Evolutionary conservation across 2,329 filamentous ascomycete species (phyloP), one percentile per base, ranked within the genome.

Genomic region (Talaromyces sp.): DNA sequence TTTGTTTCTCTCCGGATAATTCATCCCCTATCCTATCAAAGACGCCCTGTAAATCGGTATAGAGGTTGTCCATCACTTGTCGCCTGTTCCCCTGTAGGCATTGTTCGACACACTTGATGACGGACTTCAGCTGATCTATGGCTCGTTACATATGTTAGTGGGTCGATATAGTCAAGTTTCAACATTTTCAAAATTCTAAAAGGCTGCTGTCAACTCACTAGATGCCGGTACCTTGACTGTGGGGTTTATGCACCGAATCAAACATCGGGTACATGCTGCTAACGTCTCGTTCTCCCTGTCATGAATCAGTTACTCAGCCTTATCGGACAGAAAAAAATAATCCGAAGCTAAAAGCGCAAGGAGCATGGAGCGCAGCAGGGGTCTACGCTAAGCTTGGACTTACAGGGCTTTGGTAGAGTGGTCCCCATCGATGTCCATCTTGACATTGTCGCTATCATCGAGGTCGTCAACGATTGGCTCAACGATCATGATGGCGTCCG

Each of bases 341-440:
- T 1, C 19, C 22, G 19, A 37, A 54, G 49, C 41, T 50, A 49
- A 22, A n/a, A 33, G 33, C 27, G 27, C 47, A 37, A 24, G 27
- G 22, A 22, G 39, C 16, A 27, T 63, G 50, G 19, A 31, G 19
- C 27, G 56, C 19, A 16, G 60, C 35, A 31, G 31, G 50, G 56
- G 27, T 16, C 33, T 35, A 33, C 16, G 43, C 33, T 41, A 52
- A 43, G 39, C 72, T 33, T 56, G 27, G 35, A 66, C 70, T 66
- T 68, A 75, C 74, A 68, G 70, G 49, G 72, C 74, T 62, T 76
- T 74, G 41, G 82, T 81, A 9, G 75, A 78, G 60, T 76, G 73
- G 24, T 75, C 79, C 1, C 82, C 82, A 72, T 90, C 89, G 24
- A 90, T 79, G 19, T 92, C 90, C 89, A 92, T 92, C 64, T 83